Base-by-base conservation (phyloP, 352 stramenopile genomes). In the Phytophthora pluvialis region DNA sequence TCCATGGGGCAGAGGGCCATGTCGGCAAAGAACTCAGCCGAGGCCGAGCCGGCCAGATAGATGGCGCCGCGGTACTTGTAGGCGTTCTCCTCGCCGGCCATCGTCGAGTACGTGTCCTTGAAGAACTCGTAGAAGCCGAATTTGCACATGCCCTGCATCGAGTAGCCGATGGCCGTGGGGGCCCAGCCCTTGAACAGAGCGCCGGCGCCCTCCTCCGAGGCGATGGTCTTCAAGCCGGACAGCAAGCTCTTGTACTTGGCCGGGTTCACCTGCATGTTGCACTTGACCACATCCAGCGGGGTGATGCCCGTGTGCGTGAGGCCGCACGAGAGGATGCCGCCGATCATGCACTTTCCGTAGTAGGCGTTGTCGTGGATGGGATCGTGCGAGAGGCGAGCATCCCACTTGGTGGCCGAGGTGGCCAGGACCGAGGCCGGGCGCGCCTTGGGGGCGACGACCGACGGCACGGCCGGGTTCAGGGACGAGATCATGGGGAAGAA, bases 81-180 rank as follows among this genome's bases (percentile, higher is more conserved):
- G 16, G 93, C 81, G 72, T 92, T 96, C 77, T 98, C 93, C 67
- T 97, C 86, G 33, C 92, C 92, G 36, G 91, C 89, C 65, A 97
- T 78, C 56, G 70, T 97, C 65, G 72, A 85, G 91, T 98, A 98
- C 43, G 90, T 78, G 75, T 98, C 91, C 88, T 98, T 98, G 78
- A 98, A 98, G 84, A 95, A 92, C 82, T 98, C 94, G 77, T 98
- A 98, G 64, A 98, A 92, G 25, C 94, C 94, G 72, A 98, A 98
- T 82, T 97, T 97, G 81, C 86, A 97, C 58, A 96, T 75, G 32
- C 90, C 90, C 78, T 97, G 91, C 10, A 77, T 67, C 50, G 88
- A 96, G 82, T 98, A 98, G 16, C 94, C 94, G 62, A 98, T 86
- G 28, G 90, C 83, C 11, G 94, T 98, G 9, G 94, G 93, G 21